Base-by-base conservation (phyloP, 495 filamentous ascomycete species). In the Aspergillus panamensis region DNA sequence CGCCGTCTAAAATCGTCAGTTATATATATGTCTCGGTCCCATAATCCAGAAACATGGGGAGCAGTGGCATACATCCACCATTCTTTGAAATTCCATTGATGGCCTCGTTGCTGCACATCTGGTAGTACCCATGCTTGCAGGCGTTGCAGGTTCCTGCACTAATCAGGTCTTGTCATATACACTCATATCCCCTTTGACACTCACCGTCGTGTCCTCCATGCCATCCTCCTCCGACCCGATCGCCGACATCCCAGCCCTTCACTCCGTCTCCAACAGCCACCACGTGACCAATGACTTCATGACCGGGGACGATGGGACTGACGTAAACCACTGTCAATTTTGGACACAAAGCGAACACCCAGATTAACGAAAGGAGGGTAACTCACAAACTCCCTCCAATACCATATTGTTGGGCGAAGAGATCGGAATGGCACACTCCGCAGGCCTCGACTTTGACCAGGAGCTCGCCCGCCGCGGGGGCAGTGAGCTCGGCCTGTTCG, bases 261-360 rank as follows among this genome's bases (percentile, higher is more conserved):
- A 79, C 78, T 1, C 53, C 58, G 6, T 73, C 68, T 14, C 77
- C 77, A 37, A 82, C 54, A n/a, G 77, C 77, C 19, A 67, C 80
- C 6, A 84, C 76, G 6, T 77, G 70, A 7, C 81, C 80, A 32
- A 83, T 73, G 20, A 81, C 69, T 61, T 84, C 81, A 63, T 84
- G 82, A 21, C 81, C 81, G 0, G 80, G 79, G 10, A 80, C 63
- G n/a, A 74, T 68, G 2, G 82, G 82, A 43, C 69, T 71, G 48
- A 20, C 14, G 6, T 20, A 25, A 55, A 47, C 3, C 9, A n/a
- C 44, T 32, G 2, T 32, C 17, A 31, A 29, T 12, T 14, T 33
- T 3, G 7, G 0, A 19, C 14, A 20, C 17, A 53, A 40, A 25
- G 13, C 20, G n/a, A n/a, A n/a, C n/a, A n/a, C n/a, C n/a, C n/a